Base-by-base conservation (phyloP, 176 grass and related monocot genomes). In the Eragrostis nindensis region DNA sequence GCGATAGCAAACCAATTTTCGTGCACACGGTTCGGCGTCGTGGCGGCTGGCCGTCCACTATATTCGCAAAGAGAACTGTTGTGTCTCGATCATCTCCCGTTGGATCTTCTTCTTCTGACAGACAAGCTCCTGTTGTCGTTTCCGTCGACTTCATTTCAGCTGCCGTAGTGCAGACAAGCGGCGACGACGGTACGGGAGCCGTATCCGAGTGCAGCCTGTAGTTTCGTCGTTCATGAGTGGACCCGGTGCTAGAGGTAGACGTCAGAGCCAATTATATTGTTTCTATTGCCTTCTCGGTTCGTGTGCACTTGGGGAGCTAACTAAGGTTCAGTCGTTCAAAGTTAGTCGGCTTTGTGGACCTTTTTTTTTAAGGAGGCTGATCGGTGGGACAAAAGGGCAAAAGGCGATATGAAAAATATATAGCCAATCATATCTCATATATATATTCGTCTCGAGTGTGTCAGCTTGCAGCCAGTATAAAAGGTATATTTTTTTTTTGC, bases 41-140 rank as follows among this genome's bases (percentile, higher is more conserved):
- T 86, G 85, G 70, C 42, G 16, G 30, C 13, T 50, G 77, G 30
- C 11, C 50, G 18, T 77, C 82, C 74, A 70, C 82, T 50, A 65
- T 48, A 62, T 43, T 26, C 29, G 8, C 42, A 4, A n/a, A 25
- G 19, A 73, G 0, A 82, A 25, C 61, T 18, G 21, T 4, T 15
- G 55, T 18, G 68, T 82, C 41, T 22, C 41, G 12, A 71, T 81
- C 55, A 17, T 30, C 38, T 72, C 38, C 27, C 55, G 41, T 82
- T 50, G 55, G 39, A 83, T 83, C 61, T 1, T 30, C 39, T 15
- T 46, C 39, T 13, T 32, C 17, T 80, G 50, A 57, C 78, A 70
- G 50, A 29, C 27, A 78, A 40, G 4, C 24, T 16, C 8, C 22
- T 21, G 56, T 62, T 19, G 11, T 68, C 71, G 42, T 65, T 66